Base-by-base conservation (phyloP, 225 moss, liverwort and hornwort genomes). In the Polytrichum commune region DNA sequence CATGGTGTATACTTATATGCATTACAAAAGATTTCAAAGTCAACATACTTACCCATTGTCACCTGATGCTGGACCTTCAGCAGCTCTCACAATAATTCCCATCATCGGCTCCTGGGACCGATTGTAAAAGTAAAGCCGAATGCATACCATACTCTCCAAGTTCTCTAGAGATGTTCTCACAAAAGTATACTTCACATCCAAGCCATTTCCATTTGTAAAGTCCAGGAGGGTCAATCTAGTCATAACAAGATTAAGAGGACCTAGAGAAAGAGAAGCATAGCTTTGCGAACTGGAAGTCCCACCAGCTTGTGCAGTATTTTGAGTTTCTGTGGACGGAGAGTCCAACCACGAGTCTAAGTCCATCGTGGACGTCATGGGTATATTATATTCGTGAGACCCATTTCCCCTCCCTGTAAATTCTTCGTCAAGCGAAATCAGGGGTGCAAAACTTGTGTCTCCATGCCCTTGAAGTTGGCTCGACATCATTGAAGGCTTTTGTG, bases 261-360 rank as follows among this genome's bases (percentile, higher is more conserved):
- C 92, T 30, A 97, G 58, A 60, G 86, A 81, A 64, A 97, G 69
- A 66, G 82, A 77, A 27, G 92, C 92, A 75, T 86, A 94, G 63
- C 94, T 89, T 67, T 85, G 68, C 20, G 74, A 72, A 72, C 82
- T 76, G 66, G 77, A 75, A 70, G 90, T 72, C 53, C 76, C 72
- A 25, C 73, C 69, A 35, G 72, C 29, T 60, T 67, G 73, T 65
- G 80, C 60, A 54, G 75, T 55, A 16, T 72, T 80, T 79, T 75
- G 81, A 67, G 57, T 60, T 66, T 60, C 69, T 64, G 73, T 68
- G 64, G 87, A 87, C 22, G 91, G 74, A 77, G 94, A 77, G 58
- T 88, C 92, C 73, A 97, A 83, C 97, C 97, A 97, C 53, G 86
- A 88, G 55, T 97, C 87, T 60, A 96, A 83, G 64, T 92, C 85